Evolutionary conservation across 2,329 filamentous ascomycete genomes (phyloP), one percentile per base, ranked within the genome.

Genomic region (Penicillium psychrosexuale): DNA sequence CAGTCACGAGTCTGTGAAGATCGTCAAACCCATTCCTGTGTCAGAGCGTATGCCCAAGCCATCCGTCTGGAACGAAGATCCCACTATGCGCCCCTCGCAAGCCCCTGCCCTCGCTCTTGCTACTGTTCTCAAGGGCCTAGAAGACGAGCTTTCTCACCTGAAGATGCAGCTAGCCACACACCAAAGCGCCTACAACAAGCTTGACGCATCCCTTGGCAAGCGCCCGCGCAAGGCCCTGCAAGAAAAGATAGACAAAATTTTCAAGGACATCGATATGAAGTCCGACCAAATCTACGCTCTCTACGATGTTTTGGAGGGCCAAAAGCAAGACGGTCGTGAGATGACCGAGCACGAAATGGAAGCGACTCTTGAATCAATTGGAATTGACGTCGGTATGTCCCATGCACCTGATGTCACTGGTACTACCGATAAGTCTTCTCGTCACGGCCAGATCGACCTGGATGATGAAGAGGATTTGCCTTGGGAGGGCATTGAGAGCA

Each of bases 281-380:
- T 84, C 85, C 27, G 87, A 89, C 58, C 88, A 92, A 71, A 86
- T 96, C 39, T 95, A 96, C 73, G 82, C 84, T 39, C 78, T 96
- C 13, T 90, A 92, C 64, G 91, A 96, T 69, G 90, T 94, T 1
- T 78, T 94, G 0, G 90, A 93, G 72, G 89, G 87, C 6, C 89
- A 92, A 69, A 90, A 88, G 75, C 78, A 79, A 33, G 80, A 80
- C 3, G 84, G 84, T 0, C 82, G 84, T 65, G 78, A 81, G 60
- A 86, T 88, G 80, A 82, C 77, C 1, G 80, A 83, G 61, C 81
- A 84, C 19, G 81, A 85, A 64, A 77, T 87, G 40, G 85, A 88
- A 64, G 78, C 85, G 64, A 89, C 86, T 0, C 78, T 89, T 13
- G 67, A 75, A 47, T 75, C 72, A 2, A 75, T 77, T 58, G 75